Evolutionary conservation across 225 moss, liverwort and hornwort species (phyloP).

Genomic region (Anthoceros angustus): DNA sequence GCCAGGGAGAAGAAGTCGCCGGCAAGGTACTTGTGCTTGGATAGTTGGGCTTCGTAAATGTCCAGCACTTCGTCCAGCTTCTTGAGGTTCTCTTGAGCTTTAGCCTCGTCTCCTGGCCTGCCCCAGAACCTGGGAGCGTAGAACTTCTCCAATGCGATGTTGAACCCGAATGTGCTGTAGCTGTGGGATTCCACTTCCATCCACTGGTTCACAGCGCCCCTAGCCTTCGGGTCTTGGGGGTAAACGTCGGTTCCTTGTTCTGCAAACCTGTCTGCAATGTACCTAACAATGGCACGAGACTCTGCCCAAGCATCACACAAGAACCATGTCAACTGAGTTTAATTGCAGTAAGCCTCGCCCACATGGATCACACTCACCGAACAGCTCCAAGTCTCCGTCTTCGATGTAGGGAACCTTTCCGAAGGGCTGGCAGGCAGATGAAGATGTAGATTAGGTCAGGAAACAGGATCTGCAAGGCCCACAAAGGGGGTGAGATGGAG

Average conservation of each 20-base stretch:
- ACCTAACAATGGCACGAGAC: background rate
- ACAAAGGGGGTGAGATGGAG: background rate
- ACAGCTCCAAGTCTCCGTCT: background rate
- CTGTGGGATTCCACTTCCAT: background rate
- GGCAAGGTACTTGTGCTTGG: slow-evolving; percentile 28
- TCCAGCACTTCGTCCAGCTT: slow-evolving; percentile 33
- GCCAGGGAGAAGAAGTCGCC: slow-evolving; percentile 58
- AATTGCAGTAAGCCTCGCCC: background rate
- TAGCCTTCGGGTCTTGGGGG: background rate
- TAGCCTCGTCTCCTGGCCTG: slow-evolving; percentile 7
- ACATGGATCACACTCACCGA: background rate
- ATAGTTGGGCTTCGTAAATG: slow-evolving; percentile 40
- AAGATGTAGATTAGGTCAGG: background rate
- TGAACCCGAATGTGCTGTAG: background rate
- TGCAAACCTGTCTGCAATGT: background rate
- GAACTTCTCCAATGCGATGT: too few relatives aligned
- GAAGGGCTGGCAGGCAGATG: background rate
- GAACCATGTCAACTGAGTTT: background rate
- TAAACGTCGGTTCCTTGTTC: background rate
- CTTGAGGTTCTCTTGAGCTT: slow-evolving; percentile 4
- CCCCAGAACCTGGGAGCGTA: slow-evolving; percentile 10
- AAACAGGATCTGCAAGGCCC: background rate
- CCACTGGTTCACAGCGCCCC: background rate
- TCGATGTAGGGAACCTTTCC: background rate
- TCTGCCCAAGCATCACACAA: background rate